Conservation (phyloP, 805 yeast species). For the Pichia phayaonensis region DNA sequence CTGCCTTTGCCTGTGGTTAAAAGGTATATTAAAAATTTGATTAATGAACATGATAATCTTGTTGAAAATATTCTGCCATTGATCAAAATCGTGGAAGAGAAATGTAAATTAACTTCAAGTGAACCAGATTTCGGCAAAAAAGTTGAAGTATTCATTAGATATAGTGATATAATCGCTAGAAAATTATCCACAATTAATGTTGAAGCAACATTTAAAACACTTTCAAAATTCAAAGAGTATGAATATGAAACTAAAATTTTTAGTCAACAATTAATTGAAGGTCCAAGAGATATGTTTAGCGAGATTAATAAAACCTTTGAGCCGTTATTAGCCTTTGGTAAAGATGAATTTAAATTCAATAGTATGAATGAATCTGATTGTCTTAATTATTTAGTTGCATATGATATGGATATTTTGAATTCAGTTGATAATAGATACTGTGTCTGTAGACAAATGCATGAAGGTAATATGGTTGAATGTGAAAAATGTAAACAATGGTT, state of each 20-base stretch:
- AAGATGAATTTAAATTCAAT: slow-evolving; percentile 9
- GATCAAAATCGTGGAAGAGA: background rate
- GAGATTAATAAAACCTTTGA: slow-evolving; percentile 7
- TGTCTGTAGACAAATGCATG: slow-evolving; percentile 50
- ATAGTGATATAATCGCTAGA: background rate
- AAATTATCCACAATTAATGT: background rate
- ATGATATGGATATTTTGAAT: slow-evolving; percentile 14
- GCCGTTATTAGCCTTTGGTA: background rate
- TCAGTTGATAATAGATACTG: slow-evolving; percentile 36
- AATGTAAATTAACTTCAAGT: background rate
- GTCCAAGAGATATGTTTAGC: background rate
- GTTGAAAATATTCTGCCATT: background rate
- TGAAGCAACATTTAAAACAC: background rate
- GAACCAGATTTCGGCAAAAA: background rate
- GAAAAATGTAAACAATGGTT: slow-evolving; percentile 69
- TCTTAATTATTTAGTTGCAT: slow-evolving; percentile 2
- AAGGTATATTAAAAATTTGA: background rate
- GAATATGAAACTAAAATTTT: background rate
- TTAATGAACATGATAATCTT: slow-evolving; percentile 1
- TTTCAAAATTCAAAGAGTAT: background rate
- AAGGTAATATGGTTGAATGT: slow-evolving; percentile 64
- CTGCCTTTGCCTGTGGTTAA: slow-evolving; percentile 3
- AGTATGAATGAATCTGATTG: slow-evolving; percentile 4
- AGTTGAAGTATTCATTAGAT: slow-evolving; percentile 1
- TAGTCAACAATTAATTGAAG: slow-evolving; percentile 3